Base-by-base conservation (phyloP, 1,284 basidiomycete species). In the Blastosporella zonata region DNA sequence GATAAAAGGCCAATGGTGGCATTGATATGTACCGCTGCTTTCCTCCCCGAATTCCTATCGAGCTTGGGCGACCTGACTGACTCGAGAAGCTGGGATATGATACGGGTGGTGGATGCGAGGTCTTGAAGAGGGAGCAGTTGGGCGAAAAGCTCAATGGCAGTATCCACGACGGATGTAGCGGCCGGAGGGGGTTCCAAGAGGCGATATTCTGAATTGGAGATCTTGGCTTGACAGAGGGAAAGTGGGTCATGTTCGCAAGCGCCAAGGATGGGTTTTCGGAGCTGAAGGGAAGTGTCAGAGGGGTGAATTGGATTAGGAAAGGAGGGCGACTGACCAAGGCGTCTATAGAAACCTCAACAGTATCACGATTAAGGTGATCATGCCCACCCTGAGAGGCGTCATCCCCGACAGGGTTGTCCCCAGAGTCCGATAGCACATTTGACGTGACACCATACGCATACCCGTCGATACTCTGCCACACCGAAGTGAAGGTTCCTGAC, bases 401-500 rank as follows among this genome's bases (percentile, higher is more conserved):
- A 37, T 67, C 69, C 20, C 58, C 58, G 23, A 46, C 44, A 10
- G 58, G 56, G 59, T 66, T 53, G 53, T 67, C 50, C 3, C 64
- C 66, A 45, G 73, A 67, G 44, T 81, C 77, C 20, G 67, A 61
- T 10, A 81, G 64, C 34, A 82, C 77, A 20, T 89, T 70, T 44
- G 82, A 90, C 1, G 93, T 93, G 8, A 98, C 82, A 2, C 96
- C 97, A 67, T 92, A 96, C 0, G 88, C 94, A 65, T 94, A 96
- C 0, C 93, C 92, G 63, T 98, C 96, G 0, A 79, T 74, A 47
- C 82, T 81, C 51, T 88, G 81, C 96, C 97, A 98, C 6, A 99
- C 78, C 10, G 79, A 83, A 3, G 82, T 85, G 64, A 97, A 96
- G 1, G 82, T 77, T 3, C 93, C 94, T 0, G 92, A 79, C 28